Conservation (phyloP, 345 rosid species). For the Eucalyptus decipiens region DNA sequence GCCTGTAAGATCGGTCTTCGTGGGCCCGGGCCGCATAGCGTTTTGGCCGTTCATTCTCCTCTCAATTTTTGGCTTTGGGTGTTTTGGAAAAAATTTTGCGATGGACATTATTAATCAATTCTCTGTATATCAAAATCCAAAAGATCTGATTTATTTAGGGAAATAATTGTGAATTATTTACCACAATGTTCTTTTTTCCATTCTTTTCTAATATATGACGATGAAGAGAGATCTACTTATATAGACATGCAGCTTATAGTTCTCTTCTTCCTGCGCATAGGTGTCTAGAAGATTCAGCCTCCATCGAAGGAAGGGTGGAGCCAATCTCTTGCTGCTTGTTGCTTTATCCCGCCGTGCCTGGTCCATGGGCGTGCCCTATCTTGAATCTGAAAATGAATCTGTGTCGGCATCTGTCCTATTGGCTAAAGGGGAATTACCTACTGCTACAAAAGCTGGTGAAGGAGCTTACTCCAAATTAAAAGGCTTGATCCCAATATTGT, state of each 20-base stretch:
- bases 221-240: neutral
- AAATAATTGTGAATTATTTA: neutral
- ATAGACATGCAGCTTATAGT: neutral
- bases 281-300: too few species aligned
- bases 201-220: neutral
- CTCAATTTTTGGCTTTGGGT: neutral
- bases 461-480: too few species aligned
- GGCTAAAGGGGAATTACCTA: too few species aligned
- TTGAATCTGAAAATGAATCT: too few species aligned
- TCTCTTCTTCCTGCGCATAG: too few species aligned
- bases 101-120: neutral
- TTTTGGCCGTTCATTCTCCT: neutral
- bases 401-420: too few species aligned
- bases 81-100: neutral
- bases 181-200: neutral
- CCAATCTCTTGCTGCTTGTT: too few species aligned
- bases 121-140: neutral
- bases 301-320: too few species aligned
- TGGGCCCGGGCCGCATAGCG: neutral
- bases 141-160: neutral
- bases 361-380: too few species aligned
- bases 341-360: too few species aligned
- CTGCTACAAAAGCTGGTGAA: too few species aligned
- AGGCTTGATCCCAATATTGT: too few species aligned
- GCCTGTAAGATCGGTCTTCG: neutral